Evolutionary conservation across 495 filamentous ascomycete species (phyloP), one percentile per base, ranked within the genome.

Genomic region (Bacidia rubella): DNA sequence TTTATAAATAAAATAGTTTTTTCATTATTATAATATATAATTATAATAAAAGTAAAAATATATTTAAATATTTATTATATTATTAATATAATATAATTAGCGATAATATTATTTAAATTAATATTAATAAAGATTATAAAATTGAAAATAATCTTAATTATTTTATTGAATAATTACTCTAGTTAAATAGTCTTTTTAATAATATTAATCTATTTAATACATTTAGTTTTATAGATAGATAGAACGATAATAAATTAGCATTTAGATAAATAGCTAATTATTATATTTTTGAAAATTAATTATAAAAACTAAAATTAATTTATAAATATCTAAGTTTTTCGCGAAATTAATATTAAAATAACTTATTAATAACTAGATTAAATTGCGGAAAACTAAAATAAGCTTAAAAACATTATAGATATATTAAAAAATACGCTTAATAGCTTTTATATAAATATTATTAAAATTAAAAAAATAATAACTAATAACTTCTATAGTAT

Each of bases 141-240:
- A 3, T 22, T 22, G 20, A 21, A 21, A 47, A 15, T 21, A 2
- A 22, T 47, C 15, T 21, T 21, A 25, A 12, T 21, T 25, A 47
- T 21, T 47, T 4, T 21, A 7, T 4, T 20, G 9, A 45, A 45
- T 45, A 45, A 45, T 11, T 20, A 45, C 20, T 45, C 20, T 15
- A 20, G 20, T 45, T 45, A 45, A 45, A 45, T 45, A 12, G 42
- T 19, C 20, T 45, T 45, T 45, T 45, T 45, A 45, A 45, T 45
- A 45, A 20, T 45, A 20, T 45, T 45, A 11, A 15, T 10, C 20
- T 45, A 20, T 20, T 20, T 20, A 15, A 45, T 20, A 45, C 20
- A 45, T 45, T 45, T 45, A 11, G 20, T 20, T 45, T 45, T 45
- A 20, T 45, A 45, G 9, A 45, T 45, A 45, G 20, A 15, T 45